Evolutionary conservation across 345 rosid species (phyloP).

Genomic region (Lenwebbia sp.): DNA sequence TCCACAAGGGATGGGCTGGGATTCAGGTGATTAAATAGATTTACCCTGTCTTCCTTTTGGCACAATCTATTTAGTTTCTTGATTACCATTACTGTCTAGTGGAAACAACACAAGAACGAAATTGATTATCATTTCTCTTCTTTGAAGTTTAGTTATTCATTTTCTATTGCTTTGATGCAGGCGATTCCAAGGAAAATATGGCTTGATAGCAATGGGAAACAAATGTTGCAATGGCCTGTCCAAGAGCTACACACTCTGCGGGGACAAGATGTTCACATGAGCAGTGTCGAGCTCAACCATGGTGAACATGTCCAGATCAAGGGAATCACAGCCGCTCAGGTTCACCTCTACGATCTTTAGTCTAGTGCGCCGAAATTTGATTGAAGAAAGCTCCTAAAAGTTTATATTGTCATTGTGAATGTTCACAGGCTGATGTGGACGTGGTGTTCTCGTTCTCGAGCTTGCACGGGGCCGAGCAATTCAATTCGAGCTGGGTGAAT

Average conservation of each 20-base stretch:
- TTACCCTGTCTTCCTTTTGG: not conserved
- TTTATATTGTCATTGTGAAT: not conserved
- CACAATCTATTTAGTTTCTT: not conserved
- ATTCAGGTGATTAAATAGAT: constrained; percentile 37
- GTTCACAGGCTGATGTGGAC: constrained; percentile 55
- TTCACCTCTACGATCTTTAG: not conserved
- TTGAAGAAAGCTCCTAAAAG: not conserved
- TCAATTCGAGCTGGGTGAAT: constrained; percentile 38
- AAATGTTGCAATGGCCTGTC: constrained; percentile 65
- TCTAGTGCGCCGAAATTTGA: not conserved
- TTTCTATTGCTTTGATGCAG: not conserved
- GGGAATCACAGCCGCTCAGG: constrained; percentile 72
- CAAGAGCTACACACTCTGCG: constrained; percentile 48
- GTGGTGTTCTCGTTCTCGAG: constrained; percentile 42
- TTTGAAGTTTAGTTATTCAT: not conserved
- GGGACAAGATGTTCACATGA: constrained; percentile 16
- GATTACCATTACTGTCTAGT: not conserved
- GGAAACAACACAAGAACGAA: too few relatives aligned
- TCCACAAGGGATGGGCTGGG: constrained; percentile 74
- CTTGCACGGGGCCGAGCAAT: constrained; percentile 47
- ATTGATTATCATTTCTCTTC: too few relatives aligned
- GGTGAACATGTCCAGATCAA: constrained; percentile 42
- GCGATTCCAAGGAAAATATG: constrained; percentile 58
- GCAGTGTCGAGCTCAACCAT: constrained; percentile 8
- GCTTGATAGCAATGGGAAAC: constrained; percentile 47